These are phyloP conservation scores for Dactylellina haptotyla DNA, from an alignment of 2,329 filamentous ascomycete species.

Conservation along the genomic window DNA sequence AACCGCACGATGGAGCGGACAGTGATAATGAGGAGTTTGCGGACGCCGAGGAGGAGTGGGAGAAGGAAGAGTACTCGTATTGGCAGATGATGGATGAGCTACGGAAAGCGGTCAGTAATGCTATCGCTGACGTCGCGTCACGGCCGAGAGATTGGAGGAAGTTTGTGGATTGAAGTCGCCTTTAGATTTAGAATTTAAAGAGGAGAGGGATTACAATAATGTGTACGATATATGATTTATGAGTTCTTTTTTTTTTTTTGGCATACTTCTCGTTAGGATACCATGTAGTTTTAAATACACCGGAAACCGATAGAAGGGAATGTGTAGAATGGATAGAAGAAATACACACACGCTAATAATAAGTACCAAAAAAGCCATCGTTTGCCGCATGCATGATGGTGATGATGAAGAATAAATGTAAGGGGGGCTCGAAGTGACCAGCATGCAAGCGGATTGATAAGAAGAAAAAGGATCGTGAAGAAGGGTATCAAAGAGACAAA, in stretches of 20 bases:
- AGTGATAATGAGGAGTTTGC: slow-evolving; percentile 1
- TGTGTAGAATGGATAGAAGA: background rate
- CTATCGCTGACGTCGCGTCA: slow-evolving; percentile 2
- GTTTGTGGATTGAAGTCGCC: slow-evolving; percentile 10
- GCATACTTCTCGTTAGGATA: too few relatives aligned
- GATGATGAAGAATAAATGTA: background rate
- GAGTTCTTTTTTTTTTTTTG: background rate
- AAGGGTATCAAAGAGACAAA: slow-evolving; percentile 36
- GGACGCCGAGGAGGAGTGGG: background rate
- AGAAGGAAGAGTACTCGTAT: background rate
- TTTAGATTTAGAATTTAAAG: background rate
- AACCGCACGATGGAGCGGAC: background rate
- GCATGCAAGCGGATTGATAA: slow-evolving; percentile 23
- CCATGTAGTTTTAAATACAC: too few relatives aligned
- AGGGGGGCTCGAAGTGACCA: slow-evolving; percentile 33
- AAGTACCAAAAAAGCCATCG: too few relatives aligned
- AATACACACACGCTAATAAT: background rate
- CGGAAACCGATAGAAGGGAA: background rate
- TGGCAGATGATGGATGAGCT: slow-evolving; percentile 15
- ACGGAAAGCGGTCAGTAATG: slow-evolving; percentile 11
- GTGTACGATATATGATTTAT: too few relatives aligned
- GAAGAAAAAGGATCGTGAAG: slow-evolving; percentile 33
- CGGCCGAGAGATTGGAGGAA: slow-evolving; percentile 20
- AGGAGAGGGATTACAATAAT: too few relatives aligned
- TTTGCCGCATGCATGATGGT: background rate